Base-by-base conservation (phyloP, 2,329 filamentous ascomycete genomes). In the Cyanodermella asteris region DNA sequence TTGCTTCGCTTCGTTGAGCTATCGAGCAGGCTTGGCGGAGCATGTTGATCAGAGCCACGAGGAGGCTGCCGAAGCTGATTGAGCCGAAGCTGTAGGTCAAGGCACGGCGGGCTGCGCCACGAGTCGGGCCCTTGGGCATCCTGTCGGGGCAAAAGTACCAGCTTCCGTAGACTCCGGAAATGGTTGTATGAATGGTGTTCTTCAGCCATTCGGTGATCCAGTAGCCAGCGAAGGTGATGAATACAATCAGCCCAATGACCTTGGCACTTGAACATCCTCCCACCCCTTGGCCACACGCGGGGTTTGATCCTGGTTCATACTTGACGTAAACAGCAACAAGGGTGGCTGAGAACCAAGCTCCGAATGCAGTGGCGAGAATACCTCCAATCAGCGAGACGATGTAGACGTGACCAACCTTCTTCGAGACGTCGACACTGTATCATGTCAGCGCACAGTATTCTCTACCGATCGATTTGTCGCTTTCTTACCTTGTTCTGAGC, bases 131-230 rank as follows among this genome's bases (percentile, higher is more conserved):
- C 33, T 64, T 70, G 16, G 82, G 80, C 39, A 78, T 74, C 21
- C 68, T 63, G 29, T 59, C 51, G 1, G 64, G 50, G 35, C 65
- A 73, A 45, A 91, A 93, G 53, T 91, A 94, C 84, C 84, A 94
- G 1, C 74, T 73, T 1, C 80, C 82, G 38, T 91, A 93, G 1
- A 91, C 71, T 1, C 84, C 82, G 0, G 80, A 75, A 30, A 91
- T 74, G 13, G 70, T 81, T 2, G 73, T 74, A 44, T 94, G 81
- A 23, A 91, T 77, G 1, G 77, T 81, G 49, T 91, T 91, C 55
- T 93, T 93, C 38, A 93, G 54, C 62, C 75, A 84, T 45, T 94
- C 84, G 2, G 76, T 73, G 34, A 91, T 71, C 84, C 84, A 94
- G 51, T 90, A 93, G 50, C 72, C 77, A 26, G 81, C 72, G 40